Evolutionary conservation across 1,284 basidiomycete species (phyloP), one percentile per base, ranked within the genome.

Genomic region (Microbotryum intermedium): DNA sequence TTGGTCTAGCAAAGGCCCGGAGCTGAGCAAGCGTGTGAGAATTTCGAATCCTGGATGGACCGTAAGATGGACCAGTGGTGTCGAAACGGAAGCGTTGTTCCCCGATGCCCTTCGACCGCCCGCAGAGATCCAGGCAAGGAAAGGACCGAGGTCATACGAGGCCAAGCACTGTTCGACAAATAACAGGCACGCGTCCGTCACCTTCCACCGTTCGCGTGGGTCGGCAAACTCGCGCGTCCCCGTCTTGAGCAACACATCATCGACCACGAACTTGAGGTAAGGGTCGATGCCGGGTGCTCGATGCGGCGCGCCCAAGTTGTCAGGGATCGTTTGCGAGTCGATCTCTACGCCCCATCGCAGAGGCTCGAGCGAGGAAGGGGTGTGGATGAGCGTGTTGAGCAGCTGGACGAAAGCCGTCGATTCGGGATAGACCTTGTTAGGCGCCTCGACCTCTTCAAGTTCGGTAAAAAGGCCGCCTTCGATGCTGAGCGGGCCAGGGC

Each of bases 1-100:
- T 58, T 80, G 84, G 2, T 80, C 75, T 68, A 90, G 86, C 9
- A 94, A 78, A 1, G 83, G 77, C 0, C 84, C 82, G 52, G 83
- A 82, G 21, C 84, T 86, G 50, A 97, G 78, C 9, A 97, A 72
- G 1, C 90, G 82, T 51, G 85, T 83, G 75, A 94, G 82, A 55
- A 97, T 77, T 55, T 90, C 85, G 73, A 90, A 93, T 2, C 92
- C 94, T 0, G 94, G 91, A 73, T 97, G 90, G 2, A 85, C 68
- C 34, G 86, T 71, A 0, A 76, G 72, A 29, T 66, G 69, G 4
- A 63, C 66, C 34, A 74, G 58, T 3, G 60, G 63, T 29, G 47
- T 55, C 47, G 20, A 59, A 56, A 58, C 11, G 5, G 34, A 39
- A 16, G 34, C 34, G 34, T 39, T 39, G 34, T 39, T 39, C 34